A percentile compares a stretch with the other conserved stretches of the same genome.
phyloP scores from a whole-genome alignment of 306 rosid species.

The cucumber (Cucumis sativus) region DNA sequence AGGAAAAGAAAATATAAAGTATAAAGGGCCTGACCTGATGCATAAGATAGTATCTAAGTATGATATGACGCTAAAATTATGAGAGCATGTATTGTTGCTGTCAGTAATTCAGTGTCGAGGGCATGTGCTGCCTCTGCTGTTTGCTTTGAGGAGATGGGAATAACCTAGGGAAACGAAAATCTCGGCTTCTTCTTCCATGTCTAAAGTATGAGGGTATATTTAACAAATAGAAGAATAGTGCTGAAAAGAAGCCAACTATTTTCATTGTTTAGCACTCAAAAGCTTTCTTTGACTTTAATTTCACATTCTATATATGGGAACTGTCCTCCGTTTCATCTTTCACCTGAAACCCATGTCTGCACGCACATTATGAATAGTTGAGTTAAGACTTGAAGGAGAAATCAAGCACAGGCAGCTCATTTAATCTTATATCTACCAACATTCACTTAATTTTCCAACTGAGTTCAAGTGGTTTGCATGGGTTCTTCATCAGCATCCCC shows the following conservation, averaged over 20 bases:
- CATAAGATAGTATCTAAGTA: neutral
- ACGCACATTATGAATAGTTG: neutral
- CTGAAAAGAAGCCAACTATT: neutral
- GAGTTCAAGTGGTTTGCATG: neutral
- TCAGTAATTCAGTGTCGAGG: constrained; percentile 1
- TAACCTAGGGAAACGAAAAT: neutral
- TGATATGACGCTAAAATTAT: constrained; percentile 6
- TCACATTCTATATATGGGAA: neutral
- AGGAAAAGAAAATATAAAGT: neutral
- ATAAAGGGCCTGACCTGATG: neutral
- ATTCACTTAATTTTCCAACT: neutral
- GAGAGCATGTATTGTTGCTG: neutral
- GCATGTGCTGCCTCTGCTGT: constrained; percentile 9
- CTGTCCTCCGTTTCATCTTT: neutral
- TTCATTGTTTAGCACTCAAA: neutral
- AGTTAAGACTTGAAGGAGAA: neutral
- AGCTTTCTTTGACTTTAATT: constrained; percentile 1
- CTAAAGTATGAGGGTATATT: neutral
- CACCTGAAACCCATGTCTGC: constrained; percentile 1
- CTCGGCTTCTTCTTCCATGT: neutral
- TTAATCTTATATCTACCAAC: neutral
- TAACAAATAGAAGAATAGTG: constrained; percentile 1
- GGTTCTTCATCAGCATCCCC: neutral
- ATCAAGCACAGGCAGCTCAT: neutral
- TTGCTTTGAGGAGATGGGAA: neutral